Evolutionary conservation across 73 alveolate genomes (phyloP), one percentile per base, ranked within the genome.

Genomic region (Blepharisma stoltei): DNA sequence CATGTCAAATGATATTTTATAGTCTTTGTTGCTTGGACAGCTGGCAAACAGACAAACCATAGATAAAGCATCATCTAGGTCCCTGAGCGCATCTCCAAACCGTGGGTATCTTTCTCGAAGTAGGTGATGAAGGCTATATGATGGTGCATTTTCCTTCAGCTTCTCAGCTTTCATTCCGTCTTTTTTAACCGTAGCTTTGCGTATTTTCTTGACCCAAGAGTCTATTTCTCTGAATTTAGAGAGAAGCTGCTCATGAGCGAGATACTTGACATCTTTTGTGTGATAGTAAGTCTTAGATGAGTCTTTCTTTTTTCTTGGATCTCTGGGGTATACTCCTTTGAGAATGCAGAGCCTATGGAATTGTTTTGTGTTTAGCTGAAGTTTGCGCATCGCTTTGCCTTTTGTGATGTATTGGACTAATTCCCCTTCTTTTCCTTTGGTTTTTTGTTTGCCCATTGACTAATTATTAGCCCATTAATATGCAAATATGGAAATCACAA

Each of bases 71-170:
- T 97, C 99, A 85, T 95, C 99, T 53, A 97, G 86, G 85, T 97
- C 99, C 54, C 95, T 89, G 67, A 97, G 78, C 21, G 99, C 99
- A 88, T 97, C 99, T 8, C 84, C 86, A 78, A 97, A 97, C 65
- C 97, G 85, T 8, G 99, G 99, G 86, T 97, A 97, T 86, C 99
- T 85, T 81, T 97, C 99, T 71, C 91, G 95, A 49, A 97, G 93
- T 60, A 97, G 84, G 65, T 97, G 99, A 83, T 87, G 90, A 78
- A 97, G 89, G 52, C 92, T 83, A 83, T 95, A 91, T 80, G 89
- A 86, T 44, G 99, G 99, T 66, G 82, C 89, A 73, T 92, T 92
- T 81, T 80, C 93, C 82, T 81, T 67, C 69, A 89, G 83, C 71
- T 55, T 79, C 23, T 83, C 78, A 37, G 84, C 89, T 77, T 88